Percentiles rank a stretch among this genome's conserved stretches.
Evolutionary conservation across 83 land plant genomes (phyloP).

Genomic region (Isoetes engelmannii): DNA sequence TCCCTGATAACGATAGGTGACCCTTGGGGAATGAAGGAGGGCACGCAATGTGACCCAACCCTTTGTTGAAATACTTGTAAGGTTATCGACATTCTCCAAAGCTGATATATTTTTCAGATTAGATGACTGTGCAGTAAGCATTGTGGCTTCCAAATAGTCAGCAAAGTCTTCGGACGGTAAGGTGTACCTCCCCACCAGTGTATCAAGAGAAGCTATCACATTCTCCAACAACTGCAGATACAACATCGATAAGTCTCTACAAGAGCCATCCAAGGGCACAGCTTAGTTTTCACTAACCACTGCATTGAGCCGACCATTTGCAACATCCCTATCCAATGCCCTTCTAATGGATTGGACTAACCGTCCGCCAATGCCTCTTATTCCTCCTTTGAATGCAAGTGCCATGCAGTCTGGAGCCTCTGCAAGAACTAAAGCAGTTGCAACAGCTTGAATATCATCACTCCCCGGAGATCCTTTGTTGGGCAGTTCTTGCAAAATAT

Average conservation of each 20-base stretch:
- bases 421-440: slow-evolving; percentile 52
- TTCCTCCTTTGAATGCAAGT: slow-evolving; percentile 68
- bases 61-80: slow-evolving; percentile 45
- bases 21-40: slow-evolving; percentile 77
- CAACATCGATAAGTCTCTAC: not conserved
- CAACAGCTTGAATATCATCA: slow-evolving; percentile 76
- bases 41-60: slow-evolving; percentile 64
- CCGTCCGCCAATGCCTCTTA: slow-evolving; percentile 64
- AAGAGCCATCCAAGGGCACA: slow-evolving; percentile 8
- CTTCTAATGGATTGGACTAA: slow-evolving; percentile 51
- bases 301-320: slow-evolving; percentile 59
- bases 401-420: slow-evolving; percentile 80
- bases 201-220: slow-evolving; percentile 48
- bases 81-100: slow-evolving; percentile 15
- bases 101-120: slow-evolving; percentile 31
- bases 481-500: slow-evolving; percentile 49
- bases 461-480: slow-evolving; percentile 42
- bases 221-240: slow-evolving; percentile 64
- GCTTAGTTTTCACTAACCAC: slow-evolving; percentile 32
- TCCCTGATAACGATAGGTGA: slow-evolving; percentile 70
- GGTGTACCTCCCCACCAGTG: slow-evolving; percentile 44
- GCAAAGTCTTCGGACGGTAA: slow-evolving; percentile 61
- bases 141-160: slow-evolving; percentile 54
- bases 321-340: slow-evolving; percentile 59
- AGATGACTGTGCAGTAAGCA: slow-evolving; percentile 34